Conservation (phyloP, 1,139 yeast species). For the Candida dubliniensis region DNA sequence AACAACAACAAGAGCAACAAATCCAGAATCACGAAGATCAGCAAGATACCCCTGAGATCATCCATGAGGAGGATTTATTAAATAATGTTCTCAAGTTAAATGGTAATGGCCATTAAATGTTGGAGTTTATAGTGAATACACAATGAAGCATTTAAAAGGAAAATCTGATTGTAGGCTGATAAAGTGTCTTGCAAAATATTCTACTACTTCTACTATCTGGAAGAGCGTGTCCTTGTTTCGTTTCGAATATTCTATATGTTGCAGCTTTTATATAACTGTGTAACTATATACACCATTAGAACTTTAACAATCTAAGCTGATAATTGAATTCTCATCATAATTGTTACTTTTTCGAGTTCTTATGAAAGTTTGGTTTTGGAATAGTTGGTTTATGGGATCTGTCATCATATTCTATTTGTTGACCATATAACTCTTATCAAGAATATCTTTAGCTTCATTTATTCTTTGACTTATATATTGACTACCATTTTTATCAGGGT, state of each 20-base stretch:
- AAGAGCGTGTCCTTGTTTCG: too few species aligned
- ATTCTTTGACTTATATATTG: conserved; percentile 69
- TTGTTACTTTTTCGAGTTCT: too few species aligned
- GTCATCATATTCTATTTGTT: conserved; percentile 14
- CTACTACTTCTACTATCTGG: too few species aligned
- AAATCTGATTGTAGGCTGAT: too few species aligned
- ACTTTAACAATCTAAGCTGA: too few species aligned
- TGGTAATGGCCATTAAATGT: conserved; percentile 4
- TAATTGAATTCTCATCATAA: too few species aligned
- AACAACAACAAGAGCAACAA: conserved; percentile 10
- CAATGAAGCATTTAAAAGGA: neutral
- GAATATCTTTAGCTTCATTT: conserved; percentile 69
- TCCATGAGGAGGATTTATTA: conserved; percentile 5
- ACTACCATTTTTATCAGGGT: conserved; percentile 80
- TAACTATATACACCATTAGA: too few species aligned
- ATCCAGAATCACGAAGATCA: conserved; percentile 17
- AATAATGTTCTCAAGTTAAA: conserved; percentile 1
- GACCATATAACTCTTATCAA: conserved; percentile 56
- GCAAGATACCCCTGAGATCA: conserved; percentile 1
- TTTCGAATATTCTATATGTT: too few species aligned
- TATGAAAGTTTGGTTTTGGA: neutral
- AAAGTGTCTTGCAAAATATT: too few species aligned
- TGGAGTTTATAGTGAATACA: neutral
- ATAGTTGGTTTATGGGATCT: neutral
- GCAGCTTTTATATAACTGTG: too few species aligned